Evolutionary conservation across 1,139 yeast genomes (phyloP), one percentile per base, ranked within the genome.

Genomic region (Candida freyschussii): DNA sequence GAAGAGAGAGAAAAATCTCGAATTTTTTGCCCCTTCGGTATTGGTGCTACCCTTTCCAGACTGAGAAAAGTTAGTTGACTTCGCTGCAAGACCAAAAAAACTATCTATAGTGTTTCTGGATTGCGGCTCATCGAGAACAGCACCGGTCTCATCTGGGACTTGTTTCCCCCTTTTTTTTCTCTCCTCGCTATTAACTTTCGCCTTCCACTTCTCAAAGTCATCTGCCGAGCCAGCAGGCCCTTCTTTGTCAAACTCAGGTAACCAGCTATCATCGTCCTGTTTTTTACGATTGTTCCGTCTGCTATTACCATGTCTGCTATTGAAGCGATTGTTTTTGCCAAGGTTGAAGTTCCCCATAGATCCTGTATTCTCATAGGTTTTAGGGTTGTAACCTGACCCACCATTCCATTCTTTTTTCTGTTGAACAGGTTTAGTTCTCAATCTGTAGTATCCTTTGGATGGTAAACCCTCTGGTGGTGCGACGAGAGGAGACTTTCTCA

Each of bases 151-250:
- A 14, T 34, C 37, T 20, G 59, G 56, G 15, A 59, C 50, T 6
- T 41, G 45, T 34, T 66, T 74, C 13, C 78, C 79, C 33, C 68
- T 67, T 45, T 67, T 68, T 39, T 63, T 67, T 29, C 69, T 67
- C 33, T 77, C 81, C 50, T 75, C 72, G 32, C 62, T 62, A 44
- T 69, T 71, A 78, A 76, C 73, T 49, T 67, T 67, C 30, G 69
- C 63, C 55, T 77, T 79, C 85, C 87, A 78, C 44, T 67, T 65
- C 52, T 79, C 87, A 50, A 81, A 81, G 48, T 80, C 91, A 34
- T 75, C 77, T 14, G 76, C 79, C 2, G 83, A 75, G 56, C 69
- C 57, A 35, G 63, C 55, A 32, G 57, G 55, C 16, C 51, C 57
- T 36, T 52, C 55, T n/a, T 50, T 53, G 23, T 62, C 68, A 46